A percentile compares a stretch with the other conserved stretches of the same genome.
Conservation (phyloP, 139 green algal genomes). For the Picochlorum costavermella region DNA sequence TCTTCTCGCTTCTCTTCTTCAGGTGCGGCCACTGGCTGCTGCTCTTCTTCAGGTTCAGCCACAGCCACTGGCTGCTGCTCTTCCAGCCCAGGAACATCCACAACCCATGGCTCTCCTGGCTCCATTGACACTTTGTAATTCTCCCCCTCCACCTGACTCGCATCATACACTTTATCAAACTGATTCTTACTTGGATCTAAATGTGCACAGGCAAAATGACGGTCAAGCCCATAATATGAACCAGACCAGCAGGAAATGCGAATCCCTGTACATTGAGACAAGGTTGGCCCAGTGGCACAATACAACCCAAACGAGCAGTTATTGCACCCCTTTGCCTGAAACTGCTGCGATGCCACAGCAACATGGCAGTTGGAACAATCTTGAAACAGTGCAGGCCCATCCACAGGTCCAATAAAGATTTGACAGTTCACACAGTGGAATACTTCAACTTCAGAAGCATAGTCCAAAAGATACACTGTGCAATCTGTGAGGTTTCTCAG, state of each 20-base stretch:
- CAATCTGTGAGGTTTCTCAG: background rate
- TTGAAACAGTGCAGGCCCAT: conserved; percentile 41
- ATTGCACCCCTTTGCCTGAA: conserved; percentile 36
- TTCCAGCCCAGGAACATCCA: conserved; percentile 24
- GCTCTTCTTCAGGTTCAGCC: conserved; percentile 25
- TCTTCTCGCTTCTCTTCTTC: conserved; percentile 26
- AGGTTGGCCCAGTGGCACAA: conserved; percentile 43
- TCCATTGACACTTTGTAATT: conserved; percentile 39
- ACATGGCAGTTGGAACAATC: conserved; percentile 28
- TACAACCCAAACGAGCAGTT: conserved; percentile 47
- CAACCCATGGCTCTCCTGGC: conserved; percentile 33
- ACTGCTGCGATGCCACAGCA: conserved; percentile 34
- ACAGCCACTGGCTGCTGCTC: conserved; percentile 10
- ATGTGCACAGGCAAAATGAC: conserved; percentile 45
- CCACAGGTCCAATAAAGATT: conserved; percentile 53
- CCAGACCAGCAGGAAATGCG: conserved; percentile 47
- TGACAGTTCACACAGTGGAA: conserved; percentile 38
- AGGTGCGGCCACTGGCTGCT: conserved; percentile 15
- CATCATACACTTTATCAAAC: conserved; percentile 51
- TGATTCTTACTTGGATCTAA: conserved; percentile 54
- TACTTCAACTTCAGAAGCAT: conserved; percentile 42
- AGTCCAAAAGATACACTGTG: conserved; percentile 50
- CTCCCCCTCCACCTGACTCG: conserved; percentile 12
- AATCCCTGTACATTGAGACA: conserved; percentile 33
- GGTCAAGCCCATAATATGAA: conserved; percentile 36